Evolutionary conservation across 305 asterid genomes (phyloP).

Genomic region (Petunia hybrid): DNA sequence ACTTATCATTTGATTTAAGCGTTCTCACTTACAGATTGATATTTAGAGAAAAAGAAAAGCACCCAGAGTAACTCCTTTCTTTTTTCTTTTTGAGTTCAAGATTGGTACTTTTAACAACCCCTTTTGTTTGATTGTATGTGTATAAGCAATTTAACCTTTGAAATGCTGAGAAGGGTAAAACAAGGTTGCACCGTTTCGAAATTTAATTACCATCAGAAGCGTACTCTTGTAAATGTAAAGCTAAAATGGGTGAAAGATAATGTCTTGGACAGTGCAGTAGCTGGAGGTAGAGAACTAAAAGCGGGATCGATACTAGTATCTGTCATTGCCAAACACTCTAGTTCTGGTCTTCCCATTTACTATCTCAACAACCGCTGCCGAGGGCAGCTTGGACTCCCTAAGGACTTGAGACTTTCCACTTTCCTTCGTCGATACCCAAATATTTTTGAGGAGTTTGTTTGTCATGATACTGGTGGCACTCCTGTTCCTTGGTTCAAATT

Average conservation of each 20-base stretch:
- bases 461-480: slow-evolving; percentile 72
- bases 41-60: too few relatives aligned
- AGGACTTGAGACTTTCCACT: slow-evolving; percentile 70
- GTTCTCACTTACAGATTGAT: too few relatives aligned
- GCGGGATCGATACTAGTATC: slow-evolving; percentile 71
- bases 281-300: slow-evolving; percentile 61
- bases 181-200: slow-evolving; percentile 31
- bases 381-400: slow-evolving; percentile 70
- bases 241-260: slow-evolving; percentile 82
- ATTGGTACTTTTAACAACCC: too few relatives aligned
- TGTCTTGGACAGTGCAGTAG: slow-evolving; percentile 67
- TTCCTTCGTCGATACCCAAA: slow-evolving; percentile 80
- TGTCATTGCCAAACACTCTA: slow-evolving; percentile 59
- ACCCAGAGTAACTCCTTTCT: too few relatives aligned
- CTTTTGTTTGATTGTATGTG: too few relatives aligned
- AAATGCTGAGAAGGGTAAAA: slow-evolving; percentile 28
- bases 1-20: too few relatives aligned
- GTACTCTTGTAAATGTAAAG: slow-evolving; percentile 84
- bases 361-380: slow-evolving; percentile 51
- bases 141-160: not conserved
- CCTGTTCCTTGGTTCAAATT: slow-evolving; percentile 82
- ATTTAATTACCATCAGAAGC: slow-evolving; percentile 49
- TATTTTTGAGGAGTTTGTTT: slow-evolving; percentile 67
- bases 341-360: slow-evolving; percentile 65
- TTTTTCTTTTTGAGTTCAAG: too few relatives aligned